Evolutionary conservation across 495 filamentous ascomycete species (phyloP), one percentile per base, ranked within the genome.

Genomic region (Penicillium longicatenatum): DNA sequence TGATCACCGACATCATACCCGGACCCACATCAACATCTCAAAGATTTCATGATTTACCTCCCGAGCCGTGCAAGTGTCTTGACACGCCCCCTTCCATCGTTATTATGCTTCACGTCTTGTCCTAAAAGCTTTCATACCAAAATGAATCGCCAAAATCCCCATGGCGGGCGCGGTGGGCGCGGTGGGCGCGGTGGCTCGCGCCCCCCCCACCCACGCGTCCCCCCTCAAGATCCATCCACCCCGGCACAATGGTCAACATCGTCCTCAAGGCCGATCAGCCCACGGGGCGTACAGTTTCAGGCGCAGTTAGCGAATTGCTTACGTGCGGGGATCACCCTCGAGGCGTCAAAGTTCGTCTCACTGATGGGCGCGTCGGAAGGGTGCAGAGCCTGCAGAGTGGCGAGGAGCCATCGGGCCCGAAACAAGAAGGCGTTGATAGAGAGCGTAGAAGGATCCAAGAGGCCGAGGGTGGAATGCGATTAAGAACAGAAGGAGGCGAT

Each of bases 291-390:
- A 82, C 88, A 61, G 86, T 89, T 2, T 71, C 74, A 45, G 89
- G 89, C 10, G 69, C 72, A 0, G 81, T 91, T 4, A 71, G 71
- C 30, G 81, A 87, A 19, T 69, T 91, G 7, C 72, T 91, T 20
- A 91, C 88, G n/a, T 66, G 75, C 9, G 87, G 86, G 12, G 80
- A 90, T 52, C 89, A 92, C 59, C 84, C 86, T n/a, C 76, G 85
- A 30, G 89, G 89, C 48, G 87, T 92, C 72, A 92, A 92, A 72
- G 89, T 92, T 16, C 81, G 86, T 3, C 71, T 91, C 2, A 65
- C 71, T 16, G 85, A 89, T 69, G 89, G 89, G 6, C 75, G 85
- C 46, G 79, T 91, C 16, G 89, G 89, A 3, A 71, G 89, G 31
- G 87, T 91, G 30, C 88, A 91, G 67, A 53, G 49, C 33, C 10